Conservation (phyloP, 352 stramenopile species). For the Pythium catenulatum region DNA sequence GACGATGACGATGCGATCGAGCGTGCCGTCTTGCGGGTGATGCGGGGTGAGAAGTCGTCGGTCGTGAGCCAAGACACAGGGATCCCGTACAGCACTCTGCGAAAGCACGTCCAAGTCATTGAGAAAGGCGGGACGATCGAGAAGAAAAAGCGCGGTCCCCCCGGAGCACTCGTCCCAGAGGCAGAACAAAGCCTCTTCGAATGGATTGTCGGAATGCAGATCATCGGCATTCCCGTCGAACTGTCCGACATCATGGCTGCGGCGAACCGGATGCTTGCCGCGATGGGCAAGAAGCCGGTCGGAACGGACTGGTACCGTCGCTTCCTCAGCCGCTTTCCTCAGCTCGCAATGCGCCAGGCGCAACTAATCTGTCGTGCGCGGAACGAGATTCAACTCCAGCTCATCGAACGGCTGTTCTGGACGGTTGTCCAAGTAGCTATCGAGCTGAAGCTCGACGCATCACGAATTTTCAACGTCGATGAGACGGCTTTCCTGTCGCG, state of each 20-base stretch:
- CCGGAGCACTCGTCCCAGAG: too few species aligned
- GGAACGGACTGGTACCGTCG: slow-evolving; percentile 48
- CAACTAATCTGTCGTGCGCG: slow-evolving; percentile 32
- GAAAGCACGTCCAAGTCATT: too few species aligned
- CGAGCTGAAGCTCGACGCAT: background rate
- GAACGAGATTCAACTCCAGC: slow-evolving; percentile 21
- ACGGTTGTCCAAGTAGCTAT: slow-evolving; percentile 33
- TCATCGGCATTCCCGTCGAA: slow-evolving; percentile 31
- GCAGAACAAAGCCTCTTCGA: slow-evolving; percentile 31
- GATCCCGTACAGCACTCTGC: too few species aligned
- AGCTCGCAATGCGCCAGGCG: slow-evolving; percentile 11
- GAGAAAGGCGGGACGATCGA: too few species aligned
- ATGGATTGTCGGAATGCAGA: slow-evolving; percentile 48
- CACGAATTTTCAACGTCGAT: slow-evolving; percentile 60
- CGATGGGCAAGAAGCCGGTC: background rate
- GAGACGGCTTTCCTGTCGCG: slow-evolving; percentile 51
- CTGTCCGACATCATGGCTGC: slow-evolving; percentile 27
- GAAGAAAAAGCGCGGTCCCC: too few species aligned
- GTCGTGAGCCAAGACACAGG: too few species aligned
- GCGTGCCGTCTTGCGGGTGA: too few species aligned
- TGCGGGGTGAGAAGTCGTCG: too few species aligned
- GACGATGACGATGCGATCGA: too few species aligned
- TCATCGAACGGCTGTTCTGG: slow-evolving; percentile 32
- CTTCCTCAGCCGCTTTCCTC: slow-evolving; percentile 36
- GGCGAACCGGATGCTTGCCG: slow-evolving; percentile 12